Base-by-base conservation (phyloP, 1,284 basidiomycete species). In the Irpex sp. region DNA sequence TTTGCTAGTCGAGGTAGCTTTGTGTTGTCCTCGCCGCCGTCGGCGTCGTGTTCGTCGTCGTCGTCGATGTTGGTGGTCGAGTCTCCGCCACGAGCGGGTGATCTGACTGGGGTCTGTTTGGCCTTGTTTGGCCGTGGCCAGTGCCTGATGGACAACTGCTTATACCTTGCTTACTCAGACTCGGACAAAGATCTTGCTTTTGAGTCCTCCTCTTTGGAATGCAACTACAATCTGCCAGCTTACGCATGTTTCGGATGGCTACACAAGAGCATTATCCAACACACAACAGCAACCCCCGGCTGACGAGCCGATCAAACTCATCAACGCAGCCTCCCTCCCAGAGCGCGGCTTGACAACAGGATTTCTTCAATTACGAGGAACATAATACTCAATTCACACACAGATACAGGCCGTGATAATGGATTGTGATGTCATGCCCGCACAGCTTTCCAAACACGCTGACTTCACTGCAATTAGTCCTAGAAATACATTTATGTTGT, bases 91-190 rank as follows among this genome's bases (percentile, higher is more conserved):
- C 66, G 60, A 64, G 63, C 60, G 61, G 59, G 53, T 65, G 68
- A 68, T 68, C 71, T 71, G 71, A 72, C 71, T 72, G 71, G 69
- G 68, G 64, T 53, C 66, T 72, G 64, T 73, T 66, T 72, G 67
- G 47, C 21, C n/a, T n/a, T 73, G 64, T 75, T 75, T 74, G 68
- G 16, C 62, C 67, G 71, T 69, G 68, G 63, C 62, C 67, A 64
- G 61, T 58, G 39, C 39, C 39, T 62, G 54, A 59, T 53, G 56
- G 49, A 36, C 58, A 53, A 19, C n/a, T 51, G 52, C 49, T 51
- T 51, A 51, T 28, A 19, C 23, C 18, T 23, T 48, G 23, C 58
- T 51, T 59, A 37, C 48, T 51, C 48, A 52, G 47, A 37, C 48
- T 51, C 48, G 42, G 47, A 36, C 58, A 49, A 45, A 56, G 56